These are phyloP conservation scores for Auriscalpium microsporum DNA, from an alignment of 768 basidiomycete species.

Conservation along the genomic window DNA sequence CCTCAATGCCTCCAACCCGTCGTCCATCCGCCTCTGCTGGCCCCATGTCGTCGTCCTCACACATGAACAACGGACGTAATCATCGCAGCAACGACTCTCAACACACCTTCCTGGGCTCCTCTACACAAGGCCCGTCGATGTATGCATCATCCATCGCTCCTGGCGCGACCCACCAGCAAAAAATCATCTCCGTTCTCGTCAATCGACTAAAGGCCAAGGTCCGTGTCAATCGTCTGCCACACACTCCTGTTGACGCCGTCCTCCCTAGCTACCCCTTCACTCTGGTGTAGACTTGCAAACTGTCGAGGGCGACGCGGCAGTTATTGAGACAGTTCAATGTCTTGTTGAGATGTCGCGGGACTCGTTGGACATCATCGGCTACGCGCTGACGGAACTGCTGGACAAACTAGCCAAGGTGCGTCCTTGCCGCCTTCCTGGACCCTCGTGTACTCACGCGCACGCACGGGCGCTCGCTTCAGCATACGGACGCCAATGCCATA, in stretches of 20 bases:
- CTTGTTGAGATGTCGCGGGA: slow-evolving; percentile 73
- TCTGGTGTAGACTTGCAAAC: slow-evolving; percentile 68
- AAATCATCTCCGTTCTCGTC: slow-evolving; percentile 73
- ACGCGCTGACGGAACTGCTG: slow-evolving; percentile 66
- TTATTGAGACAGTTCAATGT: slow-evolving; percentile 68
- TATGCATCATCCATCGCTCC: slow-evolving; percentile 24
- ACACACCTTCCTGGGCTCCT: slow-evolving; percentile 12
- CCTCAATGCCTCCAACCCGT: slow-evolving; percentile 39
- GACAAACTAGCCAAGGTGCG: slow-evolving; percentile 71
- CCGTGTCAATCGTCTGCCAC: background rate
- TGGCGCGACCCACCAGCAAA: slow-evolving; percentile 60
- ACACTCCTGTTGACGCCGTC: background rate
- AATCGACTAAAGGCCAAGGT: slow-evolving; percentile 79
- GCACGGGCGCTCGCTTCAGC: slow-evolving; percentile 26
- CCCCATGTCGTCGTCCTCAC: slow-evolving; percentile 21
- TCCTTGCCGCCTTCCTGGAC: background rate
- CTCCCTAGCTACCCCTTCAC: slow-evolving; percentile 67
- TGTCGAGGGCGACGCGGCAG: slow-evolving; percentile 68
- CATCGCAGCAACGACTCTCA: slow-evolving; percentile 58
- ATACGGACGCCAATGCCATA: slow-evolving; percentile 43
- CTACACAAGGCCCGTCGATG: slow-evolving; percentile 19
- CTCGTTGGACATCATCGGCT: slow-evolving; percentile 72
- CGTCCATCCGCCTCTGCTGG: slow-evolving; percentile 54
- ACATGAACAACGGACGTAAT: slow-evolving; percentile 35
- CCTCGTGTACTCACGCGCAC: background rate